Conservation (phyloP, 164 flowering plant genomes). For the Nymphaea thermarum region DNA sequence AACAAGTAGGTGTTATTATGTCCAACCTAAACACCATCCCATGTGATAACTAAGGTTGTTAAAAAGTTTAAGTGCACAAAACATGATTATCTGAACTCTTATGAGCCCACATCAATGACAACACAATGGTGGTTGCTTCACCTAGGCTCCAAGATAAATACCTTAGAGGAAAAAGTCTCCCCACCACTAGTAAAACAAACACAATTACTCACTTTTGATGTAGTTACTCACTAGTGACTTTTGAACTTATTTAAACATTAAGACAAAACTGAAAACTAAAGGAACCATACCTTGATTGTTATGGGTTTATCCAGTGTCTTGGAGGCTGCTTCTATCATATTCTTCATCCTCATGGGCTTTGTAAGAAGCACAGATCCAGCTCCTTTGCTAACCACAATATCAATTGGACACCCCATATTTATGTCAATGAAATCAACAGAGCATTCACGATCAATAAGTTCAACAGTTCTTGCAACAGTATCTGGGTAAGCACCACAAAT, state of each 20-base stretch:
- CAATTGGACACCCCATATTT: conserved; percentile 99
- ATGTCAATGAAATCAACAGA: conserved; percentile 90
- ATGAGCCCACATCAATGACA: too few species aligned
- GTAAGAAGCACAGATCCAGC: conserved; percentile 94
- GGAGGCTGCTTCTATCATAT: conserved; percentile 60
- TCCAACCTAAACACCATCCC: too few species aligned
- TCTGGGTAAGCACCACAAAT: conserved; percentile 96
- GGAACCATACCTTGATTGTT: conserved; percentile 62
- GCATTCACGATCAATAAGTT: conserved; percentile 78
- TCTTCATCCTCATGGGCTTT: conserved; percentile 83
- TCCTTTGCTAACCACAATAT: conserved; percentile 86
- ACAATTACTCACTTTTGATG: too few species aligned
- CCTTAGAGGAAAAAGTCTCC: too few species aligned
- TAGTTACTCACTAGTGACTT: too few species aligned
- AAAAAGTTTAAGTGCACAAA: too few species aligned
- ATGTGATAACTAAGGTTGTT: too few species aligned
- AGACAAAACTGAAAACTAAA: background rate
- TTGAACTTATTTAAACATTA: background rate
- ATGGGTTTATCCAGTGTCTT: conserved; percentile 54
- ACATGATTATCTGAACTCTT: too few species aligned
- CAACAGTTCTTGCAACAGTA: conserved; percentile 72
- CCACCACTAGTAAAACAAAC: too few species aligned
- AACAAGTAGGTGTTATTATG: too few species aligned
- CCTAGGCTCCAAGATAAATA: too few species aligned
- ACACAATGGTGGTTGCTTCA: too few species aligned